Percentiles rank a stretch among this genome's conserved stretches.
Evolutionary conservation across 495 filamentous ascomycete genomes (phyloP).

Genomic region (Penicillium herquei): DNA sequence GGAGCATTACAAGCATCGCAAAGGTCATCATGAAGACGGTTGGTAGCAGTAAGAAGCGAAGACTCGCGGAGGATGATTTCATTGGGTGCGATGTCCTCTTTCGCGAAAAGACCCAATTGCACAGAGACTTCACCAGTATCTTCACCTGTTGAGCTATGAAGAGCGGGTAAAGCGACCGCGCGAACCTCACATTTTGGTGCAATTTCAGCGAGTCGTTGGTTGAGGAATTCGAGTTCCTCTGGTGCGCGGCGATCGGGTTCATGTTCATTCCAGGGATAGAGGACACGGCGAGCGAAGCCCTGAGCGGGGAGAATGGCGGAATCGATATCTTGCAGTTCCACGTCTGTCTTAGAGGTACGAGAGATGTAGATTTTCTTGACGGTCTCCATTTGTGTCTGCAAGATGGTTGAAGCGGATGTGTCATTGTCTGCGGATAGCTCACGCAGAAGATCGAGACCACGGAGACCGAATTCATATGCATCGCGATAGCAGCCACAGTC

Average conservation of each 20-base stretch:
- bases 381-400: slow-evolving; percentile 29
- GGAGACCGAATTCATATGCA: slow-evolving; percentile 62
- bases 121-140: slow-evolving; percentile 40
- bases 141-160: slow-evolving; percentile 46
- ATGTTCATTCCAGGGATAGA: slow-evolving; percentile 91
- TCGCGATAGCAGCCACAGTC: slow-evolving; percentile 69
- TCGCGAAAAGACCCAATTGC: slow-evolving; percentile 88
- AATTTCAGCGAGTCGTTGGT: slow-evolving; percentile 58
- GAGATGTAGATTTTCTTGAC: slow-evolving; percentile 27
- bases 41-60: slow-evolving; percentile 79
- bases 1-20: slow-evolving; percentile 81
- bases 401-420: slow-evolving; percentile 1
- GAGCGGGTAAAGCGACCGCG: slow-evolving; percentile 67
- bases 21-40: slow-evolving; percentile 71
- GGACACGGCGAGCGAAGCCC: slow-evolving; percentile 75
- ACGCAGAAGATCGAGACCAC: slow-evolving; percentile 30
- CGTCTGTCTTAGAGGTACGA: slow-evolving; percentile 31
- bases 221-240: slow-evolving; percentile 65
- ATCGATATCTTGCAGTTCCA: slow-evolving; percentile 34
- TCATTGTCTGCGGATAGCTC: slow-evolving; percentile 27
- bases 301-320: slow-evolving; percentile 61
- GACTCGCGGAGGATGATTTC: slow-evolving; percentile 78
- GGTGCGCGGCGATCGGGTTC: slow-evolving; percentile 81
- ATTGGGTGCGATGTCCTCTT: slow-evolving; percentile 70
- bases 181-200: slow-evolving; percentile 70